Evolutionary conservation across 768 basidiomycete genomes (phyloP).

Genomic region (Hydnomerulius pinastri): DNA sequence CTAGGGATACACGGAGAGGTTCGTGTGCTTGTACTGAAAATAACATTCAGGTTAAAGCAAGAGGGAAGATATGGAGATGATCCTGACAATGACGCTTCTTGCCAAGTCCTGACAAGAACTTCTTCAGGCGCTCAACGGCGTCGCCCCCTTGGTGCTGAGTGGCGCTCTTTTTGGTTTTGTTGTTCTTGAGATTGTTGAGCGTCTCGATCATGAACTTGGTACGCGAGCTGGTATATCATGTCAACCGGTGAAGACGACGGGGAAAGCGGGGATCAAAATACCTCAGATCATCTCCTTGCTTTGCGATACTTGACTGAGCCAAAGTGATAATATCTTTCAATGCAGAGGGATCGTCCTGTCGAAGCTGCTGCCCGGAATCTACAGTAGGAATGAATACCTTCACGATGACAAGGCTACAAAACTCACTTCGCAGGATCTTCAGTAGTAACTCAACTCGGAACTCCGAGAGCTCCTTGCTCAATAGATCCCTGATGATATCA

Average conservation of each 20-base stretch:
- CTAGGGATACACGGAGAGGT: slow-evolving; percentile 79
- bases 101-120: slow-evolving; percentile 71
- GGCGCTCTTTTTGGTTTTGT: slow-evolving; percentile 69
- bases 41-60: slow-evolving; percentile 1
- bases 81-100: slow-evolving; percentile 73
- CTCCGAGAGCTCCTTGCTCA: slow-evolving; percentile 68
- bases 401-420: background rate
- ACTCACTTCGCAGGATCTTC: slow-evolving; percentile 79
- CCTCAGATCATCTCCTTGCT: slow-evolving; percentile 53
- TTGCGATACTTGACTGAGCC: slow-evolving; percentile 71
- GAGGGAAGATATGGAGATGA: background rate
- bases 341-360: slow-evolving; percentile 89
- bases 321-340: slow-evolving; percentile 88
- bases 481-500: slow-evolving; percentile 79
- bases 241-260: background rate
- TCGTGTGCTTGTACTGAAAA: slow-evolving; percentile 78
- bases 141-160: slow-evolving; percentile 73
- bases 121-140: slow-evolving; percentile 84
- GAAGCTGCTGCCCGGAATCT: slow-evolving; percentile 92
- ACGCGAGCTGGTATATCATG: slow-evolving; percentile 61
- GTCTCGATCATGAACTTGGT: slow-evolving; percentile 97
- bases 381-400: slow-evolving; percentile 11
- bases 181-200: slow-evolving; percentile 88
- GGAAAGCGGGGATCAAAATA: slow-evolving; percentile 21
- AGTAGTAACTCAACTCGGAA: slow-evolving; percentile 84